Conservation (phyloP, 148 eudicot species). For the Rhododendron simsii region DNA sequence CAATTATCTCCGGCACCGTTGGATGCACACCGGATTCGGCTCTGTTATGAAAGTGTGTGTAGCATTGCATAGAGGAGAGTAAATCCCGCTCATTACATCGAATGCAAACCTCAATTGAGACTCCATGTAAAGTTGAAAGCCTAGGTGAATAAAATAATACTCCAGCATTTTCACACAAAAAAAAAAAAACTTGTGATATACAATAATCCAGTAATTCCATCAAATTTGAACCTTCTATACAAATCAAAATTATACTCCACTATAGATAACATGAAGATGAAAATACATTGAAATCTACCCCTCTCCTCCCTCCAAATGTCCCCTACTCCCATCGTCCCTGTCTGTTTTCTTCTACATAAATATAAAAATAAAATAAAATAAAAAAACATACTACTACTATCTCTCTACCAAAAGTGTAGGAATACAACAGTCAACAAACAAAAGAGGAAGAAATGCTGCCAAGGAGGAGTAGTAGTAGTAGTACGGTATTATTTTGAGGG, state of each 20-base stretch:
- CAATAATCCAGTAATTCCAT: background rate
- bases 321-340: background rate
- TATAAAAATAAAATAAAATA: no score
- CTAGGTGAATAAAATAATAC: background rate
- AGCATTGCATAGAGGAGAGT: no score
- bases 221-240: background rate
- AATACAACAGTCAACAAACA: background rate
- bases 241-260: background rate
- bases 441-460: background rate
- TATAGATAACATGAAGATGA: background rate
- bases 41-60: no score
- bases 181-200: background rate
- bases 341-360: background rate
- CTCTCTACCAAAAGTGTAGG: background rate
- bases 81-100: no score
- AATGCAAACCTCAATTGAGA: background rate
- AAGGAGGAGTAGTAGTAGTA: no score
- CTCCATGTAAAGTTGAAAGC: background rate
- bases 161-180: background rate
- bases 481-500: no score
- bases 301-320: background rate
- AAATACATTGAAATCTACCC: background rate
- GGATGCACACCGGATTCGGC: background rate
- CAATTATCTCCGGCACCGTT: no score
- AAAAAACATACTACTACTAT: no score